Conservation (phyloP, 306 rosid genomes). For the Acacia acuminata region DNA sequence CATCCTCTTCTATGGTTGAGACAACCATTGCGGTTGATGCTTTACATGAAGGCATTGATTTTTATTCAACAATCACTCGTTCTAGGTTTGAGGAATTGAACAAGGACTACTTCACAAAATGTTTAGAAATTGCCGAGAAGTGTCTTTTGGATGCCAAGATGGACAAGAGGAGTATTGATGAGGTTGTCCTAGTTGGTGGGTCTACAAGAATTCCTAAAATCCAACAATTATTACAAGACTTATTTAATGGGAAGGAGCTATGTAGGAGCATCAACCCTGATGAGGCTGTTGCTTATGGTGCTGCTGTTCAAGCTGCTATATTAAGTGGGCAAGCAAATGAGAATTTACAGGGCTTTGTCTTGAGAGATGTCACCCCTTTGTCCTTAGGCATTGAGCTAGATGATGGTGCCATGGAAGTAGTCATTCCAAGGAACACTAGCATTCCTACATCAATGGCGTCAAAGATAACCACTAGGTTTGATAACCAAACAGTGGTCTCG, state of each 20-base stretch:
- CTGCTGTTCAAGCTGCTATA: neutral
- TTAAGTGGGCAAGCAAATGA: neutral
- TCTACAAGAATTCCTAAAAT: neutral
- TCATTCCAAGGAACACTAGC: too few species aligned
- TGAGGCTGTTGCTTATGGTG: neutral
- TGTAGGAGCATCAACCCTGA: neutral
- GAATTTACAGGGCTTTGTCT: neutral
- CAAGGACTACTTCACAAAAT: neutral
- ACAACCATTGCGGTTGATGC: neutral
- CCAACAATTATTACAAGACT: neutral
- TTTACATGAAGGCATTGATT: neutral
- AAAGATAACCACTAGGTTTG: neutral
- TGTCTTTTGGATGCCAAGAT: neutral
- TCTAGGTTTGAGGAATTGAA: neutral
- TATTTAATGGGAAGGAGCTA: neutral
- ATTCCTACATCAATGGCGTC: neutral
- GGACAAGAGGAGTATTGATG: neutral
- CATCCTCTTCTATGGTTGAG: neutral
- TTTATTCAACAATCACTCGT: neutral
- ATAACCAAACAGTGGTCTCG: neutral
- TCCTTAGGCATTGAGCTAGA: conserved; percentile 35
- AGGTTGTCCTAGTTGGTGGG: neutral
- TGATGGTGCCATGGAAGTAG: too few species aligned
- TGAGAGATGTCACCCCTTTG: conserved; percentile 48
- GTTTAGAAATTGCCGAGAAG: neutral